A percentile compares a stretch with the other conserved stretches of the same genome.
Evolutionary conservation across 164 flowering plant species (phyloP).

Genomic region (Cinnamomum chago): DNA sequence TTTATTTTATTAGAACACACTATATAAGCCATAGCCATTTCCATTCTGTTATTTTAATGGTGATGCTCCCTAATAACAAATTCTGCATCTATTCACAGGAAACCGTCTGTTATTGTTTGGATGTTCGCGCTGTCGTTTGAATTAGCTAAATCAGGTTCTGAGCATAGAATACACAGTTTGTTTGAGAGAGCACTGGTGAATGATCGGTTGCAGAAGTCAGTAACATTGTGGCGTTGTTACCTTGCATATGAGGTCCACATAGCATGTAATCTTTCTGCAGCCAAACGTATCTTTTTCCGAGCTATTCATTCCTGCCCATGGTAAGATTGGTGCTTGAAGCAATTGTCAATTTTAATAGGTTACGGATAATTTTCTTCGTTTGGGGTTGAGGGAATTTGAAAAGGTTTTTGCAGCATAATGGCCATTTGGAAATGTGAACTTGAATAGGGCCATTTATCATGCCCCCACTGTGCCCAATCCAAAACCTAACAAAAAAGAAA

Average conservation of each 20-base stretch:
- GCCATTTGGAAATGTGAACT: not conserved
- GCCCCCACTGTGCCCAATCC: too few relatives aligned
- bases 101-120: slow-evolving; percentile 65
- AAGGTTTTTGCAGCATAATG: not conserved
- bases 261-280: slow-evolving; percentile 52
- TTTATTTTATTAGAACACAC: too few relatives aligned
- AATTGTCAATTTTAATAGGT: not conserved
- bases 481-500: too few relatives aligned
- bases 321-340: slow-evolving; percentile 33
- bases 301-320: slow-evolving; percentile 97
- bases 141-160: slow-evolving; percentile 51
- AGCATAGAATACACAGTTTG: slow-evolving; percentile 72
- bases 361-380: not conserved
- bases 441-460: not conserved
- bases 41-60: not conserved
- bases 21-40: too few relatives aligned
- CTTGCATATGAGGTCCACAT: slow-evolving; percentile 60
- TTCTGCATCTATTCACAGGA: slow-evolving; percentile 41
- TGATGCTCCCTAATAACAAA: not conserved
- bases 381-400: not conserved
- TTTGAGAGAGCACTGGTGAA: slow-evolving; percentile 79
- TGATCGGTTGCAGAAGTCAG: slow-evolving; percentile 55
- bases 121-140: slow-evolving; percentile 72
- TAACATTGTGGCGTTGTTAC: slow-evolving; percentile 77
- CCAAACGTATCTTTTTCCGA: slow-evolving; percentile 73